Evolutionary conservation across 2,329 filamentous ascomycete species (phyloP).

Genomic region (Chalaropsis thielavioides): DNA sequence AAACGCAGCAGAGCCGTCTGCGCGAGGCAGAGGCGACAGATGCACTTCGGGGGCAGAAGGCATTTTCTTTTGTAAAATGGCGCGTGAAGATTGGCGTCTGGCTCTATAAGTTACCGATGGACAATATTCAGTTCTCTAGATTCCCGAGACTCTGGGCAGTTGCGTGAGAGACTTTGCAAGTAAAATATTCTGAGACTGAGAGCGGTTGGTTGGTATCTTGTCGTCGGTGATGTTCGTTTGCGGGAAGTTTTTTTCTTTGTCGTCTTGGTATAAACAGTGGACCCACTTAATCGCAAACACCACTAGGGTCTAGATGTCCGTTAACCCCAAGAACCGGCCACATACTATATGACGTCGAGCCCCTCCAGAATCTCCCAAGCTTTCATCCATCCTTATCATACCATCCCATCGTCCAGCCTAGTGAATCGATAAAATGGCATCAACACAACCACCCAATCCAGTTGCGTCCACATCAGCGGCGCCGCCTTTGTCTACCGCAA

Average conservation of each 20-base stretch:
- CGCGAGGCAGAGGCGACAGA: slow-evolving; percentile 48
- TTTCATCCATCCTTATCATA: too few species aligned
- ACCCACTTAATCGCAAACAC: background rate
- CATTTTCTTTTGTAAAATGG: slow-evolving; percentile 15
- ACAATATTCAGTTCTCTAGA: background rate
- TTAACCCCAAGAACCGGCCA: background rate
- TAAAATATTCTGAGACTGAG: too few species aligned
- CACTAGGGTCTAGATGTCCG: background rate
- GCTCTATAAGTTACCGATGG: background rate
- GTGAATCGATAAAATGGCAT: slow-evolving; percentile 1
- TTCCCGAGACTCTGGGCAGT: background rate
- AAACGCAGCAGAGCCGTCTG: slow-evolving; percentile 70
- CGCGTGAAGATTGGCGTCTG: background rate
- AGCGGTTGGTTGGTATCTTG: background rate
- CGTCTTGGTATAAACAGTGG: background rate
- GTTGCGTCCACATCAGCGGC: slow-evolving; percentile 19
- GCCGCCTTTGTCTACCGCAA: slow-evolving; percentile 28
- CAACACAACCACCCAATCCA: background rate
- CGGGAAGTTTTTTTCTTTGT: background rate
- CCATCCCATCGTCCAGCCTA: too few species aligned
- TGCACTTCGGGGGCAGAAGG: slow-evolving; percentile 34
- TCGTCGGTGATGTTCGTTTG: background rate
- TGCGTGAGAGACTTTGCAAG: background rate
- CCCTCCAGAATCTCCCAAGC: background rate
- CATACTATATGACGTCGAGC: slow-evolving; percentile 10